Percentiles rank a stretch among this genome's conserved stretches.
phyloP scores from a whole-genome alignment of 2,329 filamentous ascomycete species.

The Intubia oerlemansii region DNA sequence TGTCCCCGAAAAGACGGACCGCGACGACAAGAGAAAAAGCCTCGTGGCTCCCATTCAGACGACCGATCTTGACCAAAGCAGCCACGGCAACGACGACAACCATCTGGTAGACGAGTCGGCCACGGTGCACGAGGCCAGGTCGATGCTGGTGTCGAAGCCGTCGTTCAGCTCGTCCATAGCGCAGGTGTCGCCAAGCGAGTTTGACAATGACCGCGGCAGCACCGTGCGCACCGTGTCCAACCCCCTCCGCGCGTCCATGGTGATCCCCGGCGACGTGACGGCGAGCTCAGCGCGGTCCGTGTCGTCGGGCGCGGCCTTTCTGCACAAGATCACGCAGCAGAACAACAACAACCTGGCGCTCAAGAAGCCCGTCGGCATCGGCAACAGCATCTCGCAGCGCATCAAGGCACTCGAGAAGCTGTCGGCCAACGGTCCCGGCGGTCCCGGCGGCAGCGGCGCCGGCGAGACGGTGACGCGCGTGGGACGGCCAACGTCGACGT shows the following conservation, averaged over 20 bases:
- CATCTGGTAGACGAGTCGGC: slow-evolving; percentile 71
- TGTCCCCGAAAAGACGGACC: no score
- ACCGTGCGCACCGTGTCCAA: slow-evolving; percentile 26
- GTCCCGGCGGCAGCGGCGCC: no score
- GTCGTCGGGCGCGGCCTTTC: slow-evolving; percentile 33
- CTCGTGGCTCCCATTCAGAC: no score
- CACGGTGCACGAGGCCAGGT: slow-evolving; percentile 64
- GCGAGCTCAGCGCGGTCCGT: slow-evolving; percentile 28
- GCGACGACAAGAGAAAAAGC: no score
- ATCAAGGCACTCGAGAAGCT: slow-evolving; percentile 86
- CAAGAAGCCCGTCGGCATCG: slow-evolving; percentile 57
- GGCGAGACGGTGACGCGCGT: slow-evolving; percentile 7
- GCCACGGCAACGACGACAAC: no score
- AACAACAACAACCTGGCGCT: slow-evolving; percentile 26
- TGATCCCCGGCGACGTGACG: slow-evolving; percentile 23
- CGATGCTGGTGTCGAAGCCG: slow-evolving; percentile 61
- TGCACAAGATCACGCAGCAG: slow-evolving; percentile 32
- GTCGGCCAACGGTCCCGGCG: slow-evolving; percentile 20
- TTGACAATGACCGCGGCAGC: no score
- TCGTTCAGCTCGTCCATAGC: slow-evolving; percentile 60
- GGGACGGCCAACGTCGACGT: slow-evolving; percentile 28
- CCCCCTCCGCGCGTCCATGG: slow-evolving; percentile 22
- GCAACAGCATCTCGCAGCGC: slow-evolving; percentile 77
- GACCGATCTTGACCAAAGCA: no score
- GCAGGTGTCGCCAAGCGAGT: no score